These are phyloP conservation scores for Colletotrichum shisoi DNA, from an alignment of 2,329 filamentous ascomycete genomes.

Conservation along the genomic window DNA sequence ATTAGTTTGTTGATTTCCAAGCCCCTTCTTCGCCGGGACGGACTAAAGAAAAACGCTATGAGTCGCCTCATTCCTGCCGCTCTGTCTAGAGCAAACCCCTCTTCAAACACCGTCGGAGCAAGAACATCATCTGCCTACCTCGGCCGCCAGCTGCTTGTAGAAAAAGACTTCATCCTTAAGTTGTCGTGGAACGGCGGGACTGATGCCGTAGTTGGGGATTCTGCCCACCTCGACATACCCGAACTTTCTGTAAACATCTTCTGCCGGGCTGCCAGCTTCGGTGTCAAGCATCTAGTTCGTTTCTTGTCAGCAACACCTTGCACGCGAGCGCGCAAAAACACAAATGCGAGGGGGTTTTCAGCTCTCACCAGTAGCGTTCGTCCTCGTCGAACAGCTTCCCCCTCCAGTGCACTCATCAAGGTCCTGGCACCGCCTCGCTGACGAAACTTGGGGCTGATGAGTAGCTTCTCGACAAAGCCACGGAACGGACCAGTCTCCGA, in stretches of 20 bases:
- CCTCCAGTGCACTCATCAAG: slow-evolving; percentile 64
- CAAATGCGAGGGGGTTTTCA: background rate
- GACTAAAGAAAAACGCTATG: slow-evolving; percentile 4
- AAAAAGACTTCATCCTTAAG: slow-evolving; percentile 64
- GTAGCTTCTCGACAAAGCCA: slow-evolving; percentile 64
- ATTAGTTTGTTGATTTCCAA: slow-evolving; percentile 19
- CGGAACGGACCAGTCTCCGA: slow-evolving; percentile 66
- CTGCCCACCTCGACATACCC: slow-evolving; percentile 64
- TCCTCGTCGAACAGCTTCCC: slow-evolving; percentile 58
- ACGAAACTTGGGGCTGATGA: slow-evolving; percentile 62
- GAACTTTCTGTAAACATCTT: slow-evolving; percentile 62
- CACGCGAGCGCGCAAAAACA: too few species aligned
- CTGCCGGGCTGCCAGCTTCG: slow-evolving; percentile 60
- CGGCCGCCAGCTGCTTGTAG: slow-evolving; percentile 61
- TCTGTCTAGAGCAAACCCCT: slow-evolving; percentile 21
- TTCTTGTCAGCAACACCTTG: slow-evolving; percentile 1
- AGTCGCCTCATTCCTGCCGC: slow-evolving; percentile 22
- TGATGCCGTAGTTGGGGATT: slow-evolving; percentile 62
- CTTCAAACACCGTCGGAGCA: slow-evolving; percentile 14
- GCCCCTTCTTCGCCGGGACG: background rate
- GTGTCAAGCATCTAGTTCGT: slow-evolving; percentile 60
- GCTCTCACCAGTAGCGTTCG: slow-evolving; percentile 62
- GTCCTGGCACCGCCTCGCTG: slow-evolving; percentile 59
- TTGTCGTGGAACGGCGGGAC: slow-evolving; percentile 53
- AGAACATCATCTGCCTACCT: background rate